Conservation (phyloP, 2,329 filamentous ascomycete species). For the Xylaria sp. region DNA sequence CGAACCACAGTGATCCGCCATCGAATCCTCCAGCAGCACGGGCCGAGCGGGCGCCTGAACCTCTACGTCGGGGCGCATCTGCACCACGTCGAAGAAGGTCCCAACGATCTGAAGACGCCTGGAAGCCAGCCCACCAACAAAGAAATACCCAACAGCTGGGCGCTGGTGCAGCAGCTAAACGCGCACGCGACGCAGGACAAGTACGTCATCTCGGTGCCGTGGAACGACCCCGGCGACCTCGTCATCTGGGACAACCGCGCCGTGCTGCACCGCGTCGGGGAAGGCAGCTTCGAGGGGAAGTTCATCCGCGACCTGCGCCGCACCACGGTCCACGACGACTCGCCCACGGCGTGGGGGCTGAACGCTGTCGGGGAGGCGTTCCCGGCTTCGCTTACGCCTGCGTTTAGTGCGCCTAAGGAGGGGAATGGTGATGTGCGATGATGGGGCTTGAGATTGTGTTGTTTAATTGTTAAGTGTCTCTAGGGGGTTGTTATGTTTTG, state of each 20-base stretch:
- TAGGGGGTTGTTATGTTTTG: neutral
- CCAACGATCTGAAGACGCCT: neutral
- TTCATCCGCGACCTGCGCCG: conserved; percentile 65
- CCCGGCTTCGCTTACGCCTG: conserved; percentile 8
- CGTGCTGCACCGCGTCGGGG: conserved; percentile 64
- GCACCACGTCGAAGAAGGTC: conserved; percentile 62
- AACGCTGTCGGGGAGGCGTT: conserved; percentile 46
- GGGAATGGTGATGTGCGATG: conserved; percentile 12
- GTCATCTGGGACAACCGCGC: conserved; percentile 70
- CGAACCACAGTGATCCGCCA: conserved; percentile 54
- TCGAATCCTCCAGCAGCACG: conserved; percentile 62
- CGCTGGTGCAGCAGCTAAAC: conserved; percentile 55
- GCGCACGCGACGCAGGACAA: conserved; percentile 60
- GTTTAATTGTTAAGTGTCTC: neutral
- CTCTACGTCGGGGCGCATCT: conserved; percentile 65
- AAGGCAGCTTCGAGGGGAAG: conserved; percentile 60
- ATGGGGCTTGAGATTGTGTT: neutral
- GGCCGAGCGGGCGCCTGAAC: conserved; percentile 62
- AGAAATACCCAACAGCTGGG: conserved; percentile 50
- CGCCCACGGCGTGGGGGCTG: conserved; percentile 53
- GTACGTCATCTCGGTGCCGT: conserved; percentile 59
- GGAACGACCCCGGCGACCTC: conserved; percentile 62
- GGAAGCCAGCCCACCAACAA: conserved; percentile 17
- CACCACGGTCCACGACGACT: conserved; percentile 64
- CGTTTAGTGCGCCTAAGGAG: neutral